A percentile compares a stretch with the other conserved stretches of the same genome.
Evolutionary conservation across 1,284 basidiomycete species (phyloP).

Genomic region (Cutaneotrichosporon sp.): DNA sequence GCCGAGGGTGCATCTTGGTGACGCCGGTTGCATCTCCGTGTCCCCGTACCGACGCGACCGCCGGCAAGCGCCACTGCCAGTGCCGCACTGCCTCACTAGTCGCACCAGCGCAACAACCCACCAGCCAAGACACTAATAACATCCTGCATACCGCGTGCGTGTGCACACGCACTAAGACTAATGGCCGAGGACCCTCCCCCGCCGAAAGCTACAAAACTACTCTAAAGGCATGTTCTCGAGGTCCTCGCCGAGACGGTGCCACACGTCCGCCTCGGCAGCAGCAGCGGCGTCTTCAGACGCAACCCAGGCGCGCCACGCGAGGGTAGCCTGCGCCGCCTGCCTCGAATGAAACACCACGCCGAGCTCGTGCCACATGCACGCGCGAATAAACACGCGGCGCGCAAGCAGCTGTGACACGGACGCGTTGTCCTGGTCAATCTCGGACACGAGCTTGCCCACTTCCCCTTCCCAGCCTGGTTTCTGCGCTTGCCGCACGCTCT

Average conservation of each 20-base stretch:
- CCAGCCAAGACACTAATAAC: too few species aligned
- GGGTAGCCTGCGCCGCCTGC: constrained; percentile 73
- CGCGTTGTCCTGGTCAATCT: constrained; percentile 40
- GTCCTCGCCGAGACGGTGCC: constrained; percentile 64
- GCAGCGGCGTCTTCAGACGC: constrained; percentile 64
- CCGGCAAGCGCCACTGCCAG: too few species aligned
- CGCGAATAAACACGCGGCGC: constrained; percentile 73
- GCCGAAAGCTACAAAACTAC: constrained; percentile 50
- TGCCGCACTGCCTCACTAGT: too few species aligned
- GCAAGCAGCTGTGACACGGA: constrained; percentile 62
- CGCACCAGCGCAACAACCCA: too few species aligned
- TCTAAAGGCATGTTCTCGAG: constrained; percentile 78
- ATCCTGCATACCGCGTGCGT: too few species aligned
- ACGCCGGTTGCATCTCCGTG: too few species aligned
- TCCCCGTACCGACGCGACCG: too few species aligned
- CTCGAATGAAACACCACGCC: constrained; percentile 79
- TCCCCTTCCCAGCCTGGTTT: constrained; percentile 79
- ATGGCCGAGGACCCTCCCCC: too few species aligned
- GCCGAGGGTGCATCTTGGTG: too few species aligned
- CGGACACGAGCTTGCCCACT: constrained; percentile 59
- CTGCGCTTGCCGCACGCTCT: constrained; percentile 60
- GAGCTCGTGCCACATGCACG: constrained; percentile 87
- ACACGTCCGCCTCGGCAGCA: constrained; percentile 60
- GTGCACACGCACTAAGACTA: too few species aligned
- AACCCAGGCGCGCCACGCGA: constrained; percentile 65